Conservation (phyloP, 345 rosid species). For the Euphorbia lathyris region DNA sequence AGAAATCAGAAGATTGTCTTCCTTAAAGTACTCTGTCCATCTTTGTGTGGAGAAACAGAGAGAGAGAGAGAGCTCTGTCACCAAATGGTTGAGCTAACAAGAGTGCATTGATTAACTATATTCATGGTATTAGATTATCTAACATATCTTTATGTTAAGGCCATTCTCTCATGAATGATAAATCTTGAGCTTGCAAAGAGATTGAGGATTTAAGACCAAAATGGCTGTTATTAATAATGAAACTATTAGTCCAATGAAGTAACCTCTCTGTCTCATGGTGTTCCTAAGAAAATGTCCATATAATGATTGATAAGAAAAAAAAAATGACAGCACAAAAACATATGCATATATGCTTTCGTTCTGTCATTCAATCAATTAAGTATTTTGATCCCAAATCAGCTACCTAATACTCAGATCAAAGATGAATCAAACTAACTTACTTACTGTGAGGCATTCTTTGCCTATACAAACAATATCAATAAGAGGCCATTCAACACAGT, state of each 20-base stretch:
- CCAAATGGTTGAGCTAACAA: background rate
- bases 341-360: too few relatives aligned
- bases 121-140: background rate
- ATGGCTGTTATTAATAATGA: background rate
- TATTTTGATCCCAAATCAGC: background rate
- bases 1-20: background rate
- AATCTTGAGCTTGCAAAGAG: background rate
- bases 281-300: too few relatives aligned
- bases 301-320: too few relatives aligned
- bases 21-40: background rate
- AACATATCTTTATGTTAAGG: background rate
- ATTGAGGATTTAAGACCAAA: background rate
- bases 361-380: background rate
- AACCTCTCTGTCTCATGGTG: too few relatives aligned
- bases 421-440: background rate
- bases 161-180: background rate
- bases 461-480: background rate
- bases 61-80: background rate
- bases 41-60: background rate
- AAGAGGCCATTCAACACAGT: background rate
- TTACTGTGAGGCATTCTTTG: too few relatives aligned
- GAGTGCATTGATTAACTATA: background rate
- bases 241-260: too few relatives aligned
- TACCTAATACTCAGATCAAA: background rate
- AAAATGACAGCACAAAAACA: too few relatives aligned